Conservation (phyloP, 2,329 filamentous ascomycete genomes). For the Aspergillus alliaceus region DNA sequence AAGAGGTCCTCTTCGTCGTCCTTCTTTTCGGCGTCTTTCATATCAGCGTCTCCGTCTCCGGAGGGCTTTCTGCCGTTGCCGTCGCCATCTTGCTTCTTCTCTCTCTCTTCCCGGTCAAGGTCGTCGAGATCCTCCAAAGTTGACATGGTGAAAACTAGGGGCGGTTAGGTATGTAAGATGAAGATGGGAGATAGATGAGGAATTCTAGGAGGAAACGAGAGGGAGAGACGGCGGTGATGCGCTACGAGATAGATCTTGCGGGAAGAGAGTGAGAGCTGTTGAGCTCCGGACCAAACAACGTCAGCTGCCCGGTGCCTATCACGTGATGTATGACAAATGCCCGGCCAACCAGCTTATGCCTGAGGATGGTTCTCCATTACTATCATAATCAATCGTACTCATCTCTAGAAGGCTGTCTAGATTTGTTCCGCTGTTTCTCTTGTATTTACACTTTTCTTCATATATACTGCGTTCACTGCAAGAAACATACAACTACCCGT, state of each 20-base stretch:
- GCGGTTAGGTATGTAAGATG: not conserved
- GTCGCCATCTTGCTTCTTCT: slow-evolving; percentile 62
- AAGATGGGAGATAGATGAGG: not conserved
- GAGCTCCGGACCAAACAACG: slow-evolving; percentile 38
- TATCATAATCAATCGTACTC: no score
- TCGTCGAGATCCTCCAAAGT: slow-evolving; percentile 91
- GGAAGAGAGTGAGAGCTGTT: slow-evolving; percentile 17
- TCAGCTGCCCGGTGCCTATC: slow-evolving; percentile 30
- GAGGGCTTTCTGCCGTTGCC: slow-evolving; percentile 58
- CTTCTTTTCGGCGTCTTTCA: slow-evolving; percentile 75
- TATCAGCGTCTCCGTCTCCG: slow-evolving; percentile 76
- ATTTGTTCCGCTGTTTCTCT: no score
- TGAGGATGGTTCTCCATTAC: no score
- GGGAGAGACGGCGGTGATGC: slow-evolving; percentile 6
- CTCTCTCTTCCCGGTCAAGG: slow-evolving; percentile 76
- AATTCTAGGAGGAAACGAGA: not conserved
- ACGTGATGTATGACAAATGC: slow-evolving; percentile 29
- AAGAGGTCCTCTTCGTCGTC: slow-evolving; percentile 76
- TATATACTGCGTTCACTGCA: no score
- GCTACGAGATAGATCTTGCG: slow-evolving; percentile 5
- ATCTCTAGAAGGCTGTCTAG: no score
- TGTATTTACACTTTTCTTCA: no score
- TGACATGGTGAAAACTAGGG: slow-evolving; percentile 61
- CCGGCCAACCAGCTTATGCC: not conserved
- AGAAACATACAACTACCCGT: not conserved